Percentiles rank a stretch among this genome's conserved stretches.
phyloP scores from a whole-genome alignment of 2,329 filamentous ascomycete genomes.

The Sclerotinia spermophila region DNA sequence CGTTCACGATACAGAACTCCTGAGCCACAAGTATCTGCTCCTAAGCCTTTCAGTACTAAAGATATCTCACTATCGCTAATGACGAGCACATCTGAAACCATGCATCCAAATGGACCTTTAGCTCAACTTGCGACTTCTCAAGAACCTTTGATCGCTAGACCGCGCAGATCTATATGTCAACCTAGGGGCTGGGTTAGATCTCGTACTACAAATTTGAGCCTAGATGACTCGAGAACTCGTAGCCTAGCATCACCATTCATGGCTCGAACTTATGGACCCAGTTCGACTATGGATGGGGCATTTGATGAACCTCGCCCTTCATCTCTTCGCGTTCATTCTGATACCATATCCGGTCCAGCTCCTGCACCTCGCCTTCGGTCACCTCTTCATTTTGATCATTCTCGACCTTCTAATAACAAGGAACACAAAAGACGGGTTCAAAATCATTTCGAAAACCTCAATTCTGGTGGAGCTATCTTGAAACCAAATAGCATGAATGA shows the following conservation, averaged over 20 bases:
- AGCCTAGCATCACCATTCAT: slow-evolving; percentile 42
- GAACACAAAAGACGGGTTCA: slow-evolving; percentile 36
- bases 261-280: slow-evolving; percentile 59
- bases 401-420: slow-evolving; percentile 28
- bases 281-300: slow-evolving; percentile 40
- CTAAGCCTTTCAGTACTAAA: slow-evolving; percentile 50
- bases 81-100: slow-evolving; percentile 60
- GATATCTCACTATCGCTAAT: slow-evolving; percentile 62
- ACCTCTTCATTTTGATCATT: slow-evolving; percentile 31
- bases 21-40: slow-evolving; percentile 41
- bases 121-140: slow-evolving; percentile 51
- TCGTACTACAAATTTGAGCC: background rate
- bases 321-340: slow-evolving; percentile 21
- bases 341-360: slow-evolving; percentile 13
- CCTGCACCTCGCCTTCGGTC: slow-evolving; percentile 29
- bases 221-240: slow-evolving; percentile 19
- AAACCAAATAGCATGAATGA: slow-evolving; percentile 35
- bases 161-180: background rate
- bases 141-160: background rate
- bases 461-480: slow-evolving; percentile 28
- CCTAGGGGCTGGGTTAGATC: slow-evolving; percentile 4
- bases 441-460: slow-evolving; percentile 31
- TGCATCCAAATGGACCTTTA: slow-evolving; percentile 60
- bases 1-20: slow-evolving; percentile 50
- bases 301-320: slow-evolving; percentile 24